Base-by-base conservation (phyloP, 257 asterid genomes). In the Striga asiatica region DNA sequence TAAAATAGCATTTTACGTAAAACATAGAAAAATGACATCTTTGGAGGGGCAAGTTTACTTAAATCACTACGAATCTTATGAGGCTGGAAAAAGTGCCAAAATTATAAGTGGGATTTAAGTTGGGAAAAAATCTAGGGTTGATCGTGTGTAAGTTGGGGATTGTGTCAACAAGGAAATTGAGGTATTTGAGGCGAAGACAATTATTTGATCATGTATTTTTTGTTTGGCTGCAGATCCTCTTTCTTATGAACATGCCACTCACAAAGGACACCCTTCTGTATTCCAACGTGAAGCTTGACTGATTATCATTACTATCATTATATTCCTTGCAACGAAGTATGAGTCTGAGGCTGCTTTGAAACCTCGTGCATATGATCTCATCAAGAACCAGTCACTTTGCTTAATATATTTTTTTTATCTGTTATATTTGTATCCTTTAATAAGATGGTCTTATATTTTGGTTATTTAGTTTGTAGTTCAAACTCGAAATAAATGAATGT, bases 191-290 rank as follows among this genome's bases (percentile, higher is more conserved):
- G 52, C 16, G 5, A 7, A 42, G n/a, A 41, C 48, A 47, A 16
- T 50, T 45, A 52, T 46, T 70, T 27, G 17, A 67, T 68, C 13
- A 20, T 66, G 8, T 60, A n/a, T 16, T 47, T 61, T 50, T 28
- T 68, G 51, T 21, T 59, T 66, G 47, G 25, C 14, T 80, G 91
- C 98, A 91, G 98, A 57, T 84, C 54, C 50, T 63, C 70, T 84
- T 62, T 49, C 98, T 91, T 32, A 4, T 84, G 58, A 60, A 74
- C 79, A 84, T 91, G 98, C 81, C 98, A 50, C 65, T 91, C 63
- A 87, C 98, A 70, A 82, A 75, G 82, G 98, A 91, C 78, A 91
- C 98, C 43, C 95, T 91, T 71, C 72, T 91, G 38, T 91, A 91
- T 72, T 87, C 94, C 27, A 91, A 82, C 42, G 96, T 91, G 61